Base-by-base conservation (phyloP, 352 stramenopile genomes). In the Thalassiosira sp. region DNA sequence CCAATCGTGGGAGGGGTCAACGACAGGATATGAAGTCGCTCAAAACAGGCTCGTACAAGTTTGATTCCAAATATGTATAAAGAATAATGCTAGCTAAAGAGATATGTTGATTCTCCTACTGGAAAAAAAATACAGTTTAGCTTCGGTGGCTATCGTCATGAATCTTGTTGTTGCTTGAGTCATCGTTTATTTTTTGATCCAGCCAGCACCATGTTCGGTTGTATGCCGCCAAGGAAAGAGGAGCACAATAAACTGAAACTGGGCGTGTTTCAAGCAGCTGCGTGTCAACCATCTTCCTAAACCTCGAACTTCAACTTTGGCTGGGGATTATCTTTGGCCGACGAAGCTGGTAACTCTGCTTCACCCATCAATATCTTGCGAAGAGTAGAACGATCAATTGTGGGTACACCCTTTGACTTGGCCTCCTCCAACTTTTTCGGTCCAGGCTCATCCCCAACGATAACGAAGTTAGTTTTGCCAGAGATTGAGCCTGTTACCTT, bases 11-110 rank as follows among this genome's bases (percentile, higher is more conserved):
- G 11, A 75, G 72, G 66, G 80, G 80, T n/a, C 85, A 91, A 76
- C 42, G 79, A 33, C 57, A 85, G 49, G 85, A 89, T 63, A 91
- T 91, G 85, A 91, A 91, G 59, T 85, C 70, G 49, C 66, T 91
- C 7, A 90, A 90, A 33, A 57, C 62, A 51, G 85, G 85, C 51
- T 69, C 66, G 2, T 82, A 73, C 52, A 52, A 25, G 43, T 76
- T 82, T 62, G 73, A 82, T 61, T 82, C 63, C 5, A 62, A 63
- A 45, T 72, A 68, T 65, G 57, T 52, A 15, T 69, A 56, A 61
- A 2, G 48, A 28, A 37, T 37, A 37, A 37, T 37, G 31, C 31
- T 37, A 37, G 31, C 31, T 37, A 37, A 8, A 37, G 3, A 37
- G n/a, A n/a, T n/a, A n/a, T n/a, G n/a, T n/a, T n/a, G n/a, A n/a